Evolutionary conservation across 2,329 filamentous ascomycete species (phyloP).

Genomic region (Fusarium secorum): DNA sequence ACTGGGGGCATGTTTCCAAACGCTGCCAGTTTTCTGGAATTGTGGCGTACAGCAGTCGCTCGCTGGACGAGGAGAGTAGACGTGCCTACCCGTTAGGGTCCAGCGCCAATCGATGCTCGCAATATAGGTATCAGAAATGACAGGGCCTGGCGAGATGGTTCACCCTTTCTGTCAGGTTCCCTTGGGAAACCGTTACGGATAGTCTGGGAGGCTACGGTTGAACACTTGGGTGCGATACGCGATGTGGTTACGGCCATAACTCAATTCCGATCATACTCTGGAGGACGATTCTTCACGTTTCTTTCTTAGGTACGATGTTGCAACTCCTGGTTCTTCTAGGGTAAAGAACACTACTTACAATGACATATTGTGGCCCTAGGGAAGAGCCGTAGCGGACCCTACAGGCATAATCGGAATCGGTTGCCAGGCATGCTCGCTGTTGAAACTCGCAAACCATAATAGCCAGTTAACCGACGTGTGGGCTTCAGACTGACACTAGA

Average conservation of each 20-base stretch:
- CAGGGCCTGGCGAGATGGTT: constrained; percentile 51
- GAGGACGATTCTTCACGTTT: constrained; percentile 64
- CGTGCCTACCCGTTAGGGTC: constrained; percentile 79
- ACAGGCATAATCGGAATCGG: neutral
- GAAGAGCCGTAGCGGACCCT: neutral
- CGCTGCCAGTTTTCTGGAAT: neutral
- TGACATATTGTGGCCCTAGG: neutral
- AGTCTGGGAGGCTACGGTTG: constrained; percentile 88
- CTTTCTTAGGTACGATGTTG: neutral
- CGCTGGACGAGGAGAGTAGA: constrained; percentile 52
- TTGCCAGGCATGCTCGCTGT: neutral
- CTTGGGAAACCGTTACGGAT: constrained; percentile 90
- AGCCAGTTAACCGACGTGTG: neutral
- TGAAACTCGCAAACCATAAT: neutral
- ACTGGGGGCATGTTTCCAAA: constrained; percentile 11
- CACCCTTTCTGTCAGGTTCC: constrained; percentile 54
- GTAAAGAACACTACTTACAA: constrained; percentile 9
- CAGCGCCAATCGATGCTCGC: constrained; percentile 78
- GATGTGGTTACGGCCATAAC: constrained; percentile 65
- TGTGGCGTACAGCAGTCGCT: constrained; percentile 48
- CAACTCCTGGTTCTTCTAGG: neutral
- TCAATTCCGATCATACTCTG: constrained; percentile 86
- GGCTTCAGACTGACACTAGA: neutral
- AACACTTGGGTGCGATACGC: constrained; percentile 92
- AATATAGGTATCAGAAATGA: constrained; percentile 84